Evolutionary conservation across 2,329 filamentous ascomycete species (phyloP).

Genomic region (Aspergillus chevalieri): DNA sequence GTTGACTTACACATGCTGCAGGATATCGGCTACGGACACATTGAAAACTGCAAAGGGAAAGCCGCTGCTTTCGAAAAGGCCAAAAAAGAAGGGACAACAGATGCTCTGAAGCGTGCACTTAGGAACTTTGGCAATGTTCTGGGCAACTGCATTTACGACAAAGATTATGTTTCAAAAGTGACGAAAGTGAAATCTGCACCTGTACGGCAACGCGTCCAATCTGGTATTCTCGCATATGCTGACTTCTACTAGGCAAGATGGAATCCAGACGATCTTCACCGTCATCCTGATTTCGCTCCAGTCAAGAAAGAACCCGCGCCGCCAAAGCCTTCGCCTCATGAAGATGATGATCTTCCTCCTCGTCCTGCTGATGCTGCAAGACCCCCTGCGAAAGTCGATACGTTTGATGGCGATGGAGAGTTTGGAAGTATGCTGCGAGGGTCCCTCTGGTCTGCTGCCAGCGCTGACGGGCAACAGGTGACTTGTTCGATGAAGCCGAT

Average conservation of each 20-base stretch:
- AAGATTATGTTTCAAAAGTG: constrained; percentile 85
- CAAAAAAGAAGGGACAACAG: constrained; percentile 96
- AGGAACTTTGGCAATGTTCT: constrained; percentile 92
- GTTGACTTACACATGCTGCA: constrained; percentile 20
- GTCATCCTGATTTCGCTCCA: constrained; percentile 66
- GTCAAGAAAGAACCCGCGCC: constrained; percentile 50
- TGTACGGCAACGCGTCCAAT: constrained; percentile 21
- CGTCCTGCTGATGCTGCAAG: constrained; percentile 16
- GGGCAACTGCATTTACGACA: constrained; percentile 98
- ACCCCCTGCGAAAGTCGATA: constrained; percentile 22
- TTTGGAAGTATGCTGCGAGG: constrained; percentile 34
- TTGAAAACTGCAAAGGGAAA: constrained; percentile 93
- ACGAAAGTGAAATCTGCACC: constrained; percentile 78
- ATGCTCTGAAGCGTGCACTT: constrained; percentile 82
- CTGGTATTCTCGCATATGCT: constrained; percentile 5
- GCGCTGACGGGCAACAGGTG: constrained; percentile 28
- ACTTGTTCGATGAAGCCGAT: constrained; percentile 70
- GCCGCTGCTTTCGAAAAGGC: constrained; percentile 96
- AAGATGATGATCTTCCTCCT: constrained; percentile 45
- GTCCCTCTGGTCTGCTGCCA: background rate
- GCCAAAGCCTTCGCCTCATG: constrained; percentile 35
- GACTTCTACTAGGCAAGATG: constrained; percentile 53
- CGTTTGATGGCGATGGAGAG: constrained; percentile 37
- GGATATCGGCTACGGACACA: constrained; percentile 93
- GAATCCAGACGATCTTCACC: constrained; percentile 70